Conservation (phyloP, 176 grass and related monocot genomes). For the Hyparrhenia diplandra region DNA sequence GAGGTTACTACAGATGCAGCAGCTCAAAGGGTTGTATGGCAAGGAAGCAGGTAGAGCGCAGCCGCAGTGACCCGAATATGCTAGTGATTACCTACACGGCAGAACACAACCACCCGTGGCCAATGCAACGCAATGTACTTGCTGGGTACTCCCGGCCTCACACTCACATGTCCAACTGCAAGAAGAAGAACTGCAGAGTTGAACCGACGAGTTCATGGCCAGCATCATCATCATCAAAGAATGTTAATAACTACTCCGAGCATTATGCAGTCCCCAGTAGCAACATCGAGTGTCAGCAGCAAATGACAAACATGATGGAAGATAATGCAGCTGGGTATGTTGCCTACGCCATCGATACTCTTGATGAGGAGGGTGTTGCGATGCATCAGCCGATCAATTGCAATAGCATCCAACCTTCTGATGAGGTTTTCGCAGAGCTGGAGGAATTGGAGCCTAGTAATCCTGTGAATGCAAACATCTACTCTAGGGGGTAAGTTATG, state of each 20-base stretch:
- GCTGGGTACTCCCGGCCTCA: slow-evolving; percentile 76
- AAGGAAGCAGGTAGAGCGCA: slow-evolving; percentile 94
- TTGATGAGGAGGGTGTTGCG: neutral
- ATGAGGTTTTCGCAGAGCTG: slow-evolving; percentile 50
- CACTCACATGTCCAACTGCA: slow-evolving; percentile 27
- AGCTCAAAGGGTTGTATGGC: slow-evolving; percentile 95
- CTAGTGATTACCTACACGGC: slow-evolving; percentile 93
- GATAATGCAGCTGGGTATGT: neutral
- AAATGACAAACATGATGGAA: neutral
- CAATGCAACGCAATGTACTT: slow-evolving; percentile 80
- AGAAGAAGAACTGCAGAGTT: slow-evolving; percentile 22
- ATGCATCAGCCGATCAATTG: neutral
- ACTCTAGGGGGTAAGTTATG: slow-evolving; percentile 32
- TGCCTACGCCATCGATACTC: neutral
- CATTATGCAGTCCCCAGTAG: neutral
- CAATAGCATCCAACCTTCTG: slow-evolving; percentile 24
- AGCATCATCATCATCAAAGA: neutral
- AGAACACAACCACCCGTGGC: slow-evolving; percentile 95
- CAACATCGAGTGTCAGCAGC: neutral
- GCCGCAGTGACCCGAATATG: slow-evolving; percentile 92
- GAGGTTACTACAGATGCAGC: slow-evolving; percentile 95
- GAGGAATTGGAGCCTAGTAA: slow-evolving; percentile 40
- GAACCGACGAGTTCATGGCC: neutral
- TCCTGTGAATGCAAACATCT: slow-evolving; percentile 13
- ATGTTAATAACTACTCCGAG: neutral